Evolutionary conservation across 2,329 filamentous ascomycete genomes (phyloP).

Genomic region (Aspergillus spinulosporus): DNA sequence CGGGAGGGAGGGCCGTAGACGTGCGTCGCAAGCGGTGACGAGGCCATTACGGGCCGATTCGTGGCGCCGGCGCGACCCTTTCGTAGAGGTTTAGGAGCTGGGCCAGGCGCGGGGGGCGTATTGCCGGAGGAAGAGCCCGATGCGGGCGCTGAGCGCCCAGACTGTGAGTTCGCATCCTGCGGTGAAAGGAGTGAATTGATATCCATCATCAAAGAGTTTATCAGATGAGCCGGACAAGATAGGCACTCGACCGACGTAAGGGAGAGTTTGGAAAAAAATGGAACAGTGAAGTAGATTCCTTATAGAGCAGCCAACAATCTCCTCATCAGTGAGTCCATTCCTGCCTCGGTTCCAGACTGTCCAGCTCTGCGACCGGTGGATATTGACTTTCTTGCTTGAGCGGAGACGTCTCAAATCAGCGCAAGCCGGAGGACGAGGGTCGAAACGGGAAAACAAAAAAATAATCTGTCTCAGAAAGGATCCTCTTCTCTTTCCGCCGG

Average conservation of each 20-base stretch:
- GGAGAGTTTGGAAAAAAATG: conserved; percentile 9
- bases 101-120: conserved; percentile 26
- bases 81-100: conserved; percentile 40
- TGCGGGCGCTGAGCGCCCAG: conserved; percentile 35
- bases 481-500: conserved; percentile 3
- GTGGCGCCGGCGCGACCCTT: conserved; percentile 38
- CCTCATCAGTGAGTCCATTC: conserved; percentile 41
- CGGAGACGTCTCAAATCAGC: conserved; percentile 2
- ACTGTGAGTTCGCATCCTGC: conserved; percentile 42
- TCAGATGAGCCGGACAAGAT: conserved; percentile 23
- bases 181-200: conserved; percentile 50
- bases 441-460: neutral
- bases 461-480: neutral
- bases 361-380: conserved; percentile 16
- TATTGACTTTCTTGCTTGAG: conserved; percentile 2
- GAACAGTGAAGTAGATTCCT: conserved; percentile 18
- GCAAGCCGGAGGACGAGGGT: conserved; percentile 7
- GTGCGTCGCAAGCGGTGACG: conserved; percentile 47
- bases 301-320: conserved; percentile 30
- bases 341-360: conserved; percentile 32
- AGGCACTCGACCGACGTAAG: conserved; percentile 20
- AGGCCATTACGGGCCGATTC: conserved; percentile 37
- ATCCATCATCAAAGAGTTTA: conserved; percentile 39
- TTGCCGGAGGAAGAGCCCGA: conserved; percentile 28
- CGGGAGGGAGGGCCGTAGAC: conserved; percentile 39